Conservation (phyloP, 2,329 filamentous ascomycete genomes). For the Cercospora sojina region DNA sequence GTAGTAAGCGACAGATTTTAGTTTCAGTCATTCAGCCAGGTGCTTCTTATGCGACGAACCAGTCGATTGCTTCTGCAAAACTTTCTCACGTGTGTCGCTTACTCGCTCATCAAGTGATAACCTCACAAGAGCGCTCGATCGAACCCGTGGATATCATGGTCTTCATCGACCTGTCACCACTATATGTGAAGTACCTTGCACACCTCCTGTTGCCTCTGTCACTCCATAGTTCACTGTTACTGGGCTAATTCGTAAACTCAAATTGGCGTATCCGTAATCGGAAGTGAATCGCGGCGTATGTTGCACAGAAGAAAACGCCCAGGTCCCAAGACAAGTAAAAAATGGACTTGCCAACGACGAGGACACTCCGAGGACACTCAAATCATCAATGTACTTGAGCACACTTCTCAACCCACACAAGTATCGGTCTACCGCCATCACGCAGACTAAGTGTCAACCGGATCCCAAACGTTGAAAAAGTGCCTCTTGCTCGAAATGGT, state of each 20-base stretch:
- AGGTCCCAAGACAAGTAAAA: too few species aligned
- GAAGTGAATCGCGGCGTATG: too few species aligned
- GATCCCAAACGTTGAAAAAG: background rate
- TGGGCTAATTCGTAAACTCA: background rate
- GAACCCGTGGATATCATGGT: background rate
- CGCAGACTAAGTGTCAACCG: background rate
- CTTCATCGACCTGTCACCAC: background rate
- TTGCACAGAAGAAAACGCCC: too few species aligned
- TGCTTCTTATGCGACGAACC: background rate
- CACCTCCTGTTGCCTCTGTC: background rate
- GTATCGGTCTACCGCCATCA: background rate
- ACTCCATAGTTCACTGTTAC: background rate
- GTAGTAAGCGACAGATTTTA: background rate
- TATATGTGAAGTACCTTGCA: background rate
- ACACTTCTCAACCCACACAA: background rate
- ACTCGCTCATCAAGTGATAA: background rate
- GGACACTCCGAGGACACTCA: background rate
- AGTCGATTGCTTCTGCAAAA: background rate
- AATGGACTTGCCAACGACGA: background rate
- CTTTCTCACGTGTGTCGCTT: background rate
- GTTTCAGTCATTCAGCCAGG: background rate
- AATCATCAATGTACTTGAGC: background rate
- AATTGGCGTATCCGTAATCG: too few species aligned
- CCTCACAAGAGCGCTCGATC: background rate
- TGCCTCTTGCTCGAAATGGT: background rate